A percentile compares a stretch with the other conserved stretches of the same genome.
Conservation (phyloP, 2,329 filamentous ascomycete genomes). For the Penicillium sp. region DNA sequence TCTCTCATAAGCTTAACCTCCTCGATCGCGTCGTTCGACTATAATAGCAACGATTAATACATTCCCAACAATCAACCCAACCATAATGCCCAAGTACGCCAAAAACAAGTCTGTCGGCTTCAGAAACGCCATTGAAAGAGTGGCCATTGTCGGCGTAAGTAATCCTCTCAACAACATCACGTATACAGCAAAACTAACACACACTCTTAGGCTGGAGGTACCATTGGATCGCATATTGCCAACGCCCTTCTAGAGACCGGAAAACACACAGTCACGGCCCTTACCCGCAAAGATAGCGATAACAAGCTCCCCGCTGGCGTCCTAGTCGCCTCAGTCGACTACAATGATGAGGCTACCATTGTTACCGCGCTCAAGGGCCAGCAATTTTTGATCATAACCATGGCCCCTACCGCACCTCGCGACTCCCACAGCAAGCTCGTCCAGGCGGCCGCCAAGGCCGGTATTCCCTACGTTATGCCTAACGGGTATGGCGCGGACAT, state of each 20-base stretch:
- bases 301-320: slow-evolving; percentile 5
- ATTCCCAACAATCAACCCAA: too few relatives aligned
- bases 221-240: slow-evolving; percentile 2
- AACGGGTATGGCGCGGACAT: slow-evolving; percentile 45
- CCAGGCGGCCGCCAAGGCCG: slow-evolving; percentile 44
- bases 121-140: slow-evolving; percentile 5
- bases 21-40: too few relatives aligned
- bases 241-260: slow-evolving; percentile 2
- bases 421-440: slow-evolving; percentile 8
- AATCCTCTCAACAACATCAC: neutral
- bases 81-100: slow-evolving; percentile 2
- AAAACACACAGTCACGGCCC: slow-evolving; percentile 4
- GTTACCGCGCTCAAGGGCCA: slow-evolving; percentile 5
- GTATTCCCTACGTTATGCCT: slow-evolving; percentile 56
- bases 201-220: slow-evolving; percentile 3
- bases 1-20: too few relatives aligned
- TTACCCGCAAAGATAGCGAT: slow-evolving; percentile 1
- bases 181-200: neutral
- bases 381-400: slow-evolving; percentile 7
- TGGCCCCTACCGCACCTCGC: neutral
- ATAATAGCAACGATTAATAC: neutral
- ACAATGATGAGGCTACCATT: neutral
- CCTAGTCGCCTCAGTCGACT: slow-evolving; percentile 2
- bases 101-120: slow-evolving; percentile 6
- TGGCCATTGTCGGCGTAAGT: slow-evolving; percentile 11